Base-by-base conservation (phyloP, 208 protist species). In the Leishmania martiniquensis region DNA sequence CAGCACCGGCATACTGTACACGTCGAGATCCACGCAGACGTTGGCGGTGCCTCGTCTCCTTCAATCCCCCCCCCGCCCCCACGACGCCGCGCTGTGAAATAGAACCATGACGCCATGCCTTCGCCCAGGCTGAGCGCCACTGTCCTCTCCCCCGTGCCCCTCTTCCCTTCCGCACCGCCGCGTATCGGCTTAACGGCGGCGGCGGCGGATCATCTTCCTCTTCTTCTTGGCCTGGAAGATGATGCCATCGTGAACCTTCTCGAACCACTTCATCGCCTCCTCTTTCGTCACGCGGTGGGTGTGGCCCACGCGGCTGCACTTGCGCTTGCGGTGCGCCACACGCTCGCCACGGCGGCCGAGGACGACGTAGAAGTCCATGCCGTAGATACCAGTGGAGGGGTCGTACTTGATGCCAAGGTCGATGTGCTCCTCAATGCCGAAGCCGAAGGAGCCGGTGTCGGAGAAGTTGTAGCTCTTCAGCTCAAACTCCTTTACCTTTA, bases 341-440 rank as follows among this genome's bases (percentile, higher is more conserved):
- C 99, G 97, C 84, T 93, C 91, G 76, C 99, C 99, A 82, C 98
- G 97, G 87, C 99, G 97, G 54, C 93, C 91, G 72, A 99, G 97
- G 74, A 99, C 98, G 76, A 99, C 98, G 93, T 98, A 99, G 88
- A 99, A 98, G 88, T 98, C 95, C 95, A 98, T 98, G 88, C 98
- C 98, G 86, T 99, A 99, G 77, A 99, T 99, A 95, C 99, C 99
- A 51, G 98, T 99, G 77, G 89, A 93, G 83, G 99, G 99, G 88
- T 99, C 99, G 95, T 99, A 99, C 95, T 99, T 99, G 91, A 99
- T 97, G 80, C 99, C 99, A 60, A 99, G 97, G 97, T 99, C 99
- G 82, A 99, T 99, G 98, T 99, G 99, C 95, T 99, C 99, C 79
- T 98, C 89, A 88, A 99, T 99, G 94, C 99, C 99, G 87, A 99